Base-by-base conservation (phyloP, 441 rosid genomes). In the Codiaeum variegatum region DNA sequence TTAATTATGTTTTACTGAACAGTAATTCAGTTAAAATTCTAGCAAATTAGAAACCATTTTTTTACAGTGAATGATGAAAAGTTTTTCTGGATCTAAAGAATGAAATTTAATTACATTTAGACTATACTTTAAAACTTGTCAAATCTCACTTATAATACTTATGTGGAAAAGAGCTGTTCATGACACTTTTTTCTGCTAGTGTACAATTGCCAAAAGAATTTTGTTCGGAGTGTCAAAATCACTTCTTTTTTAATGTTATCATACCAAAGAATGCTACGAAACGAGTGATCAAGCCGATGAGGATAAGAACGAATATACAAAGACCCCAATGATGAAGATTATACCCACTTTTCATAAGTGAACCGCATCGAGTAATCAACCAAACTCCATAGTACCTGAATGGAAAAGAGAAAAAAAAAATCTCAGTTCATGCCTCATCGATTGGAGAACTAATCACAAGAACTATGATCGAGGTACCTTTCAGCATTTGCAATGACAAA, bases 341-440 rank as follows among this genome's bases (percentile, higher is more conserved):
- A 63, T 91, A 91, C 18, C 96, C 93, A 46, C 73, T 77, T 73
- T 81, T 80, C 82, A 67, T 66, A 5, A 94, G 89, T 3, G 84
- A 73, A 59, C 93, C 96, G 15, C 97, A 94, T 5, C 99, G 86
- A 52, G 99, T 90, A 67, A 94, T 85, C 79, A 92, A 76, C 98
- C 99, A 92, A 46, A 94, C 97, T 54, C 99, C 97, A 23, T 86
- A 83, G 79, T 90, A 92, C 88, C 98, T 94, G 86, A 72, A 72
- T 61, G 1, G 44, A 65, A 67, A 59, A 52, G 23, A 5, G 9
- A n/a, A 19, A 51, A n/a, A 51, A 52, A 1, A 52, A 21, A 2
- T 3, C 3, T 15, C n/a, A 47, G 52, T 47, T 4, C 52, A 18
- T 58, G 54, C 54, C 13, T 28, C 42, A 42, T 16, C 55, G n/a